Base-by-base conservation (phyloP, 768 basidiomycete species). In the Psilocybe tampanensis region DNA sequence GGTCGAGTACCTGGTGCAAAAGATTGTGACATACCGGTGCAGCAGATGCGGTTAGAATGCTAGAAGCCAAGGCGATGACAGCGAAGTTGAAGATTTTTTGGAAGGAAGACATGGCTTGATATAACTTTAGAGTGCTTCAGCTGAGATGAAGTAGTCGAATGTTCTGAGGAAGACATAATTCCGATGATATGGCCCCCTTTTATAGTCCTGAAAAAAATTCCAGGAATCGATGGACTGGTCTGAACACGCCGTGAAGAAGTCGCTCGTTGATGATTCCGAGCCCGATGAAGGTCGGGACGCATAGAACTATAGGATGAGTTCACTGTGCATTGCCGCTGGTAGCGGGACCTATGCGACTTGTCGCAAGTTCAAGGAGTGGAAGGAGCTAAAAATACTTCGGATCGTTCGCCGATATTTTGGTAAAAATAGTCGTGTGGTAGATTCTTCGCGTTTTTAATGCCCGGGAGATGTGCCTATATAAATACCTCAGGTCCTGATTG, bases 91-190 rank as follows among this genome's bases (percentile, higher is more conserved):
- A 11, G 41, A 58, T 36, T 17, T 47, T 47, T 23, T 21, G 24
- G 52, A 29, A 54, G 33, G 52, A 58, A 39, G 52, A 58, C 52
- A 58, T 58, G 22, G 12, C 4, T 29, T 41, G 4, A 42, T 7
- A 29, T 5, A 9, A 29, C 18, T 34, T 42, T 12, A 18, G 21
- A n/a, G 32, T 29, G 26, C 29, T 29, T 29, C 22, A 45, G 22
- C 6, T 45, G 21, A 24, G 3, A 5, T 39, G 4, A 45, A 45
- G 44, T 13, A 24, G 44, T 11, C 15, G 44, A 45, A 39, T 39
- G 15, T n/a, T 39, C 36, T 15, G 36, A 39, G 36, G 36, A 15
- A 8, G 9, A 4, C 29, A 29, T 29, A 29, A 29, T 29, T 4
- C 4, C 29, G 29, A 4, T 17, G 5, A 32, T 2, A 18, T 17